These are phyloP conservation scores for Eucalyptus pauciflora DNA, from an alignment of 345 rosid species.

Conservation along the genomic window DNA sequence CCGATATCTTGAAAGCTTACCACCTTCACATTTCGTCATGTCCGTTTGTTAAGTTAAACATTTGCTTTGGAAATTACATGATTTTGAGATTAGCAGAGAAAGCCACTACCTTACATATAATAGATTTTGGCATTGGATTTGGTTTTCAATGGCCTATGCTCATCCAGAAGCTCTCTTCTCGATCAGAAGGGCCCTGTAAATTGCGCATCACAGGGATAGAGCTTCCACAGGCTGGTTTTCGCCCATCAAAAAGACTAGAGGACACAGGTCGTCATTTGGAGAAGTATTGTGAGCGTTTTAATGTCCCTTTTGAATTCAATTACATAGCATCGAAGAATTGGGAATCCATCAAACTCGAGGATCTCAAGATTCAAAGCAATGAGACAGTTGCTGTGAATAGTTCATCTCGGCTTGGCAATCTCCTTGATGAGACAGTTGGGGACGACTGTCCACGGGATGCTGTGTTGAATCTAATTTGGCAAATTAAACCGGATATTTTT, in stretches of 20 bases:
- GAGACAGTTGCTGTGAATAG: constrained; percentile 8
- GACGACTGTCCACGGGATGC: constrained; percentile 5
- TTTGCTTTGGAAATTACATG: constrained; percentile 3
- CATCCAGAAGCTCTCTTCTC: constrained; percentile 4
- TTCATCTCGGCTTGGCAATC: not conserved
- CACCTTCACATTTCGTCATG: constrained; percentile 8
- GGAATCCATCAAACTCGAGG: not conserved
- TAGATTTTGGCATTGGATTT: not conserved
- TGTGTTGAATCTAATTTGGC: constrained; percentile 8
- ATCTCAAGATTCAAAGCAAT: not conserved
- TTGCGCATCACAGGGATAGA: constrained; percentile 22
- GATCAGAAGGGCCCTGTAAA: constrained; percentile 6
- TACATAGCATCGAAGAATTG: constrained; percentile 9
- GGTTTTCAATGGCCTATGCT: constrained; percentile 26
- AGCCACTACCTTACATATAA: constrained; percentile 11
- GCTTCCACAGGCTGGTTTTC: constrained; percentile 19
- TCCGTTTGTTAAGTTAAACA: constrained; percentile 4
- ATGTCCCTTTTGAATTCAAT: constrained; percentile 16
- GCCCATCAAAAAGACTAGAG: constrained; percentile 10
- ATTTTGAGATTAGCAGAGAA: not conserved
- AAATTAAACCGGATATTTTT: constrained; percentile 10
- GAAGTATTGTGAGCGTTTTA: constrained; percentile 9
- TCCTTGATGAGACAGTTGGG: not conserved
- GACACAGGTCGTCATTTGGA: constrained; percentile 9
- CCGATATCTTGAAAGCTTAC: constrained; percentile 14